Percentiles rank a stretch among this genome's conserved stretches.
phyloP scores from a whole-genome alignment of 371 early-diverging fungal genomes.

The Mortierella sp. region DNA sequence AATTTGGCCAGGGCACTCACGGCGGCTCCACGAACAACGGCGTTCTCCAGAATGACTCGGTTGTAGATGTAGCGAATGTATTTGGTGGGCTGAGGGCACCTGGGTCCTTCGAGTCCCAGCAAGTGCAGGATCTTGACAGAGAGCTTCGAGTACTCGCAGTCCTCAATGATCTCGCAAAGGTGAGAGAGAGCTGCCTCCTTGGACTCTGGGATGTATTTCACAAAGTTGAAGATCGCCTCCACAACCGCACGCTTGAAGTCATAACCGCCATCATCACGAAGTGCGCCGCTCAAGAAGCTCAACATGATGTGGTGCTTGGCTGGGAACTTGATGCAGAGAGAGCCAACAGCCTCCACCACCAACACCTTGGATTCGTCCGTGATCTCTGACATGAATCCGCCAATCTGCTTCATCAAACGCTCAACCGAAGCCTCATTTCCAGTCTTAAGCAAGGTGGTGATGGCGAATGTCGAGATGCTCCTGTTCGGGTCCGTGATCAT shows the following conservation, averaged over 20 bases:
- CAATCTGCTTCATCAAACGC: slow-evolving; percentile 97
- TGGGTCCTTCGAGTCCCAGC: slow-evolving; percentile 95
- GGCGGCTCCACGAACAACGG: slow-evolving; percentile 97
- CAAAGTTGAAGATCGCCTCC: slow-evolving; percentile 96
- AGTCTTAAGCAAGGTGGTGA: slow-evolving; percentile 97
- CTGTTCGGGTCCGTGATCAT: slow-evolving; percentile 96
- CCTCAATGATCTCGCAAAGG: slow-evolving; percentile 99
- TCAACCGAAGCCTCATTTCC: slow-evolving; percentile 98
- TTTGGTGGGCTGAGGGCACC: slow-evolving; percentile 88
- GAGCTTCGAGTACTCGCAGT: slow-evolving; percentile 97
- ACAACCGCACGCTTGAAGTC: slow-evolving; percentile 96
- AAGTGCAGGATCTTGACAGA: slow-evolving; percentile 95
- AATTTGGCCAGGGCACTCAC: slow-evolving; percentile 95
- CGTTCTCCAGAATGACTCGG: slow-evolving; percentile 96
- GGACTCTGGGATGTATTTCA: slow-evolving; percentile 91
- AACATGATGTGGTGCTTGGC: slow-evolving; percentile 94
- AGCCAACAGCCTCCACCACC: slow-evolving; percentile 96
- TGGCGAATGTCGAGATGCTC: slow-evolving; percentile 98
- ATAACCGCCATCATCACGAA: slow-evolving; percentile 98
- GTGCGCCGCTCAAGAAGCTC: slow-evolving; percentile 87
- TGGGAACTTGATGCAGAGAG: slow-evolving; percentile 96
- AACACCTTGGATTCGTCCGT: slow-evolving; percentile 98
- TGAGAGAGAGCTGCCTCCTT: slow-evolving; percentile 95
- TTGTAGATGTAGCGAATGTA: slow-evolving; percentile 99
- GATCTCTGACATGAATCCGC: slow-evolving; percentile 96